phyloP scores from a whole-genome alignment of 768 basidiomycete species.

The Leccinum ochraceum region DNA sequence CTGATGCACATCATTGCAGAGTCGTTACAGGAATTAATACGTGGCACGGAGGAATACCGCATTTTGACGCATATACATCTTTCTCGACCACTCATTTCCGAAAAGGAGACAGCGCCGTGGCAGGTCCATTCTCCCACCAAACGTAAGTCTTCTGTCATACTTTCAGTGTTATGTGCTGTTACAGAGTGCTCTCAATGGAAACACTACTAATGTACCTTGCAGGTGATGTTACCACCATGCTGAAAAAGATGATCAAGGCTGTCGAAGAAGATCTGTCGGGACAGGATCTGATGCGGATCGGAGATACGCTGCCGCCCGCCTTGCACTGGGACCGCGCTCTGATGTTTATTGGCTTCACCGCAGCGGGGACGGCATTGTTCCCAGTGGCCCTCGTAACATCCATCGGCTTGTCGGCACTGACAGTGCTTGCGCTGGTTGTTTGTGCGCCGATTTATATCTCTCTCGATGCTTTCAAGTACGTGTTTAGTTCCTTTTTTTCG shows the following conservation, averaged over 20 bases:
- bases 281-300: constrained; percentile 18
- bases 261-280: constrained; percentile 19
- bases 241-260: constrained; percentile 22
- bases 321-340: constrained; percentile 17
- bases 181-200: background rate
- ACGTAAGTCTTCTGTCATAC: background rate
- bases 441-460: background rate
- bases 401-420: background rate
- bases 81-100: background rate
- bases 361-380: constrained; percentile 1
- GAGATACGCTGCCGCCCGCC: constrained; percentile 20
- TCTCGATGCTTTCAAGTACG: background rate
- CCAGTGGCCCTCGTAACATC: constrained; percentile 21
- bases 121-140: background rate
- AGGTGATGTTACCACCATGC: constrained; percentile 19
- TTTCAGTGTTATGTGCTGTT: background rate
- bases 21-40: background rate
- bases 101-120: background rate
- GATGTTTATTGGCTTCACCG: background rate
- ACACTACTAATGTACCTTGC: background rate
- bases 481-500: background rate
- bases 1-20: constrained; percentile 1
- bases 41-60: background rate
- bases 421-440: background rate
- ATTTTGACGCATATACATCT: background rate